Conservation (phyloP, 495 filamentous ascomycete genomes). For the Xylaria intraflava region DNA sequence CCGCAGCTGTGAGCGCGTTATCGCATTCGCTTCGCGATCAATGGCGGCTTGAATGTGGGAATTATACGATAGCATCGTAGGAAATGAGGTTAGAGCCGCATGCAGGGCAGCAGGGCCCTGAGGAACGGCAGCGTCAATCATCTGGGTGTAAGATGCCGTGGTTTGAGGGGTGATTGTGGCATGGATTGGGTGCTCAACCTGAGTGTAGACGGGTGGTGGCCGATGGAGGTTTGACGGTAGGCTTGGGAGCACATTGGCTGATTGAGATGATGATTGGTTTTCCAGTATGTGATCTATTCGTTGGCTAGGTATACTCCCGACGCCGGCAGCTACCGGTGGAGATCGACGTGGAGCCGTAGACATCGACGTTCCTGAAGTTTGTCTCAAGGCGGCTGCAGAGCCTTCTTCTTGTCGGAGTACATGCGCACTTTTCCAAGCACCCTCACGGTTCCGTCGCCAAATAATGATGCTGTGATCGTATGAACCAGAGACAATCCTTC, state of each 20-base stretch:
- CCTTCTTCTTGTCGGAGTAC: slow-evolving; percentile 63
- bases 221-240: slow-evolving; percentile 15
- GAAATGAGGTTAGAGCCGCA: slow-evolving; percentile 37
- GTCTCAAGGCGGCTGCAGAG: slow-evolving; percentile 34
- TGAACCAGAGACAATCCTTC: slow-evolving; percentile 85
- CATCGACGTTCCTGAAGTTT: slow-evolving; percentile 3
- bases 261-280: slow-evolving; percentile 4
- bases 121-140: slow-evolving; percentile 39
- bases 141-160: slow-evolving; percentile 26
- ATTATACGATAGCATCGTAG: slow-evolving; percentile 37
- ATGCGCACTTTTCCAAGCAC: slow-evolving; percentile 69
- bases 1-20: slow-evolving; percentile 35
- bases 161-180: slow-evolving; percentile 30
- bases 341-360: slow-evolving; percentile 10
- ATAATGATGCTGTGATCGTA: slow-evolving; percentile 95
- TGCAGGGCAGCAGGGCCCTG: slow-evolving; percentile 37
- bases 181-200: slow-evolving; percentile 27
- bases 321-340: slow-evolving; percentile 4
- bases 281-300: background rate
- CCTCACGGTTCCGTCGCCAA: slow-evolving; percentile 79
- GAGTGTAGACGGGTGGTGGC: slow-evolving; percentile 17
- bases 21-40: slow-evolving; percentile 34
- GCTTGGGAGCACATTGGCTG: slow-evolving; percentile 14
- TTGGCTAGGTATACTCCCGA: background rate
- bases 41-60: slow-evolving; percentile 36